A percentile compares a stretch with the other conserved stretches of the same genome.
These are phyloP conservation scores for Lepidopterella palustris DNA, from an alignment of 495 filamentous ascomycete species.

Conservation along the genomic window DNA sequence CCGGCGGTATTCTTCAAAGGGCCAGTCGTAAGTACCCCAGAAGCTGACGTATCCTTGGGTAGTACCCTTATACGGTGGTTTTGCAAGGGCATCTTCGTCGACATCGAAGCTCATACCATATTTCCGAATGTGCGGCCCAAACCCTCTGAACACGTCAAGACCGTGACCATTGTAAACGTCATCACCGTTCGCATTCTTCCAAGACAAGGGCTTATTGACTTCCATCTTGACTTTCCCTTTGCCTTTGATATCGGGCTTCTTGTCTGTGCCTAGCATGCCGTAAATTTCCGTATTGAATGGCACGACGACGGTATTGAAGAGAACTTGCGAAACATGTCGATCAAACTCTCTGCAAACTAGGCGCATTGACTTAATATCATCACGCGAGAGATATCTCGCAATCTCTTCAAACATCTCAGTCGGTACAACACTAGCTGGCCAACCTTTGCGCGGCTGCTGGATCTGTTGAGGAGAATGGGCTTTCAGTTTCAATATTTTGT, in stretches of 20 bases:
- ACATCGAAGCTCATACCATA: slow-evolving; percentile 54
- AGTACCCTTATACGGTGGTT: slow-evolving; percentile 38
- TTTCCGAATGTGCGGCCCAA: slow-evolving; percentile 44
- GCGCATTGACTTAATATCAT: slow-evolving; percentile 46
- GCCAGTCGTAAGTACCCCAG: slow-evolving; percentile 51
- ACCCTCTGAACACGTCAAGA: slow-evolving; percentile 45
- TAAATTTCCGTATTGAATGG: slow-evolving; percentile 50
- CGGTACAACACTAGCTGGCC: slow-evolving; percentile 37
- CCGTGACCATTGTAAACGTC: slow-evolving; percentile 38
- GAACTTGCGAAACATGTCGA: slow-evolving; percentile 38
- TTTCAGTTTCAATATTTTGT: slow-evolving; percentile 4
- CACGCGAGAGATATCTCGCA: slow-evolving; percentile 41
- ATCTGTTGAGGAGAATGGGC: not conserved
- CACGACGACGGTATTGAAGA: slow-evolving; percentile 49
- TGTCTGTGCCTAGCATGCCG: slow-evolving; percentile 34
- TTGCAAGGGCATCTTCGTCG: slow-evolving; percentile 36
- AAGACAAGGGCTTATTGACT: slow-evolving; percentile 3
- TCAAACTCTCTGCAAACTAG: slow-evolving; percentile 51
- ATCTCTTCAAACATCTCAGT: slow-evolving; percentile 48
- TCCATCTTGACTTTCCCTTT: slow-evolving; percentile 32
- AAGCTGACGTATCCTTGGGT: slow-evolving; percentile 40
- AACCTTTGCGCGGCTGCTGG: not conserved
- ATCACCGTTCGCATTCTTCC: slow-evolving; percentile 34
- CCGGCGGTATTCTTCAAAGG: slow-evolving; percentile 43
- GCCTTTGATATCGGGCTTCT: slow-evolving; percentile 24